A percentile compares a stretch with the other conserved stretches of the same genome.
Conservation (phyloP, 805 yeast species). For the Candida pseudoglaebosa region DNA sequence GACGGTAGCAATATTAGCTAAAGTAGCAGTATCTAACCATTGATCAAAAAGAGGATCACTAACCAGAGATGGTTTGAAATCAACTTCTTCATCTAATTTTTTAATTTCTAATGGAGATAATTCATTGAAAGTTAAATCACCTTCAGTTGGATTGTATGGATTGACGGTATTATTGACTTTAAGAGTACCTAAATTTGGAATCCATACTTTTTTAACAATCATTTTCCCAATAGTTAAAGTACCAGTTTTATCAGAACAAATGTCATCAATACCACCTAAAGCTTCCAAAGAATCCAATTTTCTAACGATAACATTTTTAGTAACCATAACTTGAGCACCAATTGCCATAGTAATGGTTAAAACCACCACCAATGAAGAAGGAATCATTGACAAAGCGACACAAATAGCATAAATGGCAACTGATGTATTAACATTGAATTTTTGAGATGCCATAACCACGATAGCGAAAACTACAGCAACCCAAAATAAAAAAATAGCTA, state of each 20-base stretch:
- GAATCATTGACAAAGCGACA: slow-evolving; percentile 78
- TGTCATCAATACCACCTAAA: slow-evolving; percentile 72
- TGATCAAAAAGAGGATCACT: slow-evolving; percentile 27
- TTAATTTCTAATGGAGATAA: slow-evolving; percentile 34
- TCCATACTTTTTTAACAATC: slow-evolving; percentile 68
- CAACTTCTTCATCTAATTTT: slow-evolving; percentile 35
- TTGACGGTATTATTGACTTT: slow-evolving; percentile 52
- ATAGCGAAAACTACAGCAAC: slow-evolving; percentile 85
- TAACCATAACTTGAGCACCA: slow-evolving; percentile 71
- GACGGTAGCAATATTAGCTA: slow-evolving; percentile 77
- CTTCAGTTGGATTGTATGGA: slow-evolving; percentile 62
- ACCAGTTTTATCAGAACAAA: slow-evolving; percentile 82
- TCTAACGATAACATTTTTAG: slow-evolving; percentile 67
- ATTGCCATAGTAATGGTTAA: slow-evolving; percentile 84
- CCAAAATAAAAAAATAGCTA: slow-evolving; percentile 67
- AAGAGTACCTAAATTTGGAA: slow-evolving; percentile 59
- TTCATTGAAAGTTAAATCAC: slow-evolving; percentile 37
- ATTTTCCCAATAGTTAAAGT: slow-evolving; percentile 77
- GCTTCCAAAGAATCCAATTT: slow-evolving; percentile 77
- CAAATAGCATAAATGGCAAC: slow-evolving; percentile 89
- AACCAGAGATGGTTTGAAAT: slow-evolving; percentile 17
- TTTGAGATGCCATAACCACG: slow-evolving; percentile 82
- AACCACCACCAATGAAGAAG: slow-evolving; percentile 75
- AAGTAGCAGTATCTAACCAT: slow-evolving; percentile 65
- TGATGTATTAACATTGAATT: slow-evolving; percentile 66